phyloP scores from a whole-genome alignment of 257 asterid genomes.

The Prunella vulgaris region DNA sequence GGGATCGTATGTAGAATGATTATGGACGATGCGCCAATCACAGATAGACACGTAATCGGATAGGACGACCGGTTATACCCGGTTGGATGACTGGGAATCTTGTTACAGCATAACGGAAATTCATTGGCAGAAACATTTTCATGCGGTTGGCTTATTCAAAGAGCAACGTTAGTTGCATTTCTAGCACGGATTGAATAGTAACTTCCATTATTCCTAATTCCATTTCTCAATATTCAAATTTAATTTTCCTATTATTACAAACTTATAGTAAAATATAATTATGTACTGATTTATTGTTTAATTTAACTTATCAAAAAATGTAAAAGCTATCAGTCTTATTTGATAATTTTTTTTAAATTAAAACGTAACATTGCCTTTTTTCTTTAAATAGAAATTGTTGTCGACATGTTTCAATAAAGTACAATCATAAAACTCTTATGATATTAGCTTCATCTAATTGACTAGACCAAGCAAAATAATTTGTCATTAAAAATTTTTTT shows the following conservation, averaged over 20 bases:
- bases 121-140: conserved; percentile 19
- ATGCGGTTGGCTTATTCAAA: conserved; percentile 12
- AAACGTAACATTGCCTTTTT: background rate
- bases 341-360: too few species aligned
- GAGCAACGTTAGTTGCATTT: conserved; percentile 6
- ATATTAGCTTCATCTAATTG: background rate
- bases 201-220: background rate
- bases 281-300: too few species aligned
- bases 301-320: too few species aligned
- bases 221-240: background rate
- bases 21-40: conserved; percentile 22
- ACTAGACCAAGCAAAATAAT: background rate
- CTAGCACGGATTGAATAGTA: background rate
- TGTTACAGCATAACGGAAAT: conserved; percentile 28
- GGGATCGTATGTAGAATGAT: conserved; percentile 48
- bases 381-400: background rate
- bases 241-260: background rate
- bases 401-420: background rate
- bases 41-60: conserved; percentile 28
- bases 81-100: conserved; percentile 37
- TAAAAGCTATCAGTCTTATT: background rate
- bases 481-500: background rate
- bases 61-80: conserved; percentile 32
- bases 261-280: too few species aligned
- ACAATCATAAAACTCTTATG: background rate